Conservation (phyloP, 352 stramenopile genomes). For the Globisporangium carolinianum region DNA sequence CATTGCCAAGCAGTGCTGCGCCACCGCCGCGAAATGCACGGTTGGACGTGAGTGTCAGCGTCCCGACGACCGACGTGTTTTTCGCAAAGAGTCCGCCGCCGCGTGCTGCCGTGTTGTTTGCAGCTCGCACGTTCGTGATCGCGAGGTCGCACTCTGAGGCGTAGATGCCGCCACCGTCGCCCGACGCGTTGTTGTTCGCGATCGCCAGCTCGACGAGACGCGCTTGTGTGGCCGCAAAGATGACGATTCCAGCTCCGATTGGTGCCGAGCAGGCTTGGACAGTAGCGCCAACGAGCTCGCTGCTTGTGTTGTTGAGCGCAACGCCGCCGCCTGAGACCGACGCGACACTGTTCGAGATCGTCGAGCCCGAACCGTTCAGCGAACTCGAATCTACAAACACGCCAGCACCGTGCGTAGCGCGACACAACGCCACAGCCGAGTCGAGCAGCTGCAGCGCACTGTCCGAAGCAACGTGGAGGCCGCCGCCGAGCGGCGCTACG, state of each 20-base stretch:
- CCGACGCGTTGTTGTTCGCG: slow-evolving; percentile 10
- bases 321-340: slow-evolving; percentile 18
- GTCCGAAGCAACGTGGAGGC: slow-evolving; percentile 7
- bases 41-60: slow-evolving; percentile 16
- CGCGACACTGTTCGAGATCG: slow-evolving; percentile 14
- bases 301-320: slow-evolving; percentile 21
- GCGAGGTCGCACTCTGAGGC: slow-evolving; percentile 6
- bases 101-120: slow-evolving; percentile 16
- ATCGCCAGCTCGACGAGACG: slow-evolving; percentile 15
- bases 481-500: slow-evolving; percentile 20
- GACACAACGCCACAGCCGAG: slow-evolving; percentile 8
- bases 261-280: slow-evolving; percentile 19
- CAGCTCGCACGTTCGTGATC: slow-evolving; percentile 4
- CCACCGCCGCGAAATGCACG: slow-evolving; percentile 22
- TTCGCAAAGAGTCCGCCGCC: slow-evolving; percentile 23
- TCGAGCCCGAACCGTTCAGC: slow-evolving; percentile 5
- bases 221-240: not conserved
- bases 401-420: slow-evolving; percentile 17
- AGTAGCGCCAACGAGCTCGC: slow-evolving; percentile 13
- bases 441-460: slow-evolving; percentile 17
- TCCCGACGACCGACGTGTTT: slow-evolving; percentile 18
- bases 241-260: slow-evolving; percentile 20
- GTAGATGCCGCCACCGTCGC: slow-evolving; percentile 22
- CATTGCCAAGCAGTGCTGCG: slow-evolving; percentile 7
- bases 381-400: slow-evolving; percentile 27